Percentiles rank a stretch among this genome's conserved stretches.
These are phyloP conservation scores for Hirsutella rhossiliensis DNA, from an alignment of 2,329 filamentous ascomycete species.

Conservation along the genomic window DNA sequence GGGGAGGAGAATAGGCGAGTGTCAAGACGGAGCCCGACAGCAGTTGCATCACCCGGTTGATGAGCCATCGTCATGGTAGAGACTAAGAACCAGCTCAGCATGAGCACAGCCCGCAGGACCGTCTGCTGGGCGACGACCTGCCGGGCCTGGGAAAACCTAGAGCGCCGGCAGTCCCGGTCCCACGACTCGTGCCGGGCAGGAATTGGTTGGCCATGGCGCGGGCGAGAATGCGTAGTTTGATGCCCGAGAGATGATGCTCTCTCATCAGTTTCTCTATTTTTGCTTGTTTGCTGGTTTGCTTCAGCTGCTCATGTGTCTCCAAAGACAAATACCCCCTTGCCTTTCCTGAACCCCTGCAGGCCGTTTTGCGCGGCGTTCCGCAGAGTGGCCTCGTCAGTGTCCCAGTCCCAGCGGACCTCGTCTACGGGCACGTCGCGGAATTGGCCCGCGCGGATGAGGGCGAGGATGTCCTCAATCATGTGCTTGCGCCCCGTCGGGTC, in stretches of 20 bases:
- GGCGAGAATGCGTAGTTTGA: too few species aligned
- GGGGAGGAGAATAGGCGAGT: too few species aligned
- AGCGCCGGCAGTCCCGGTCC: too few species aligned
- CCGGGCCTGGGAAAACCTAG: too few species aligned
- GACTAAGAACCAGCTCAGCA: too few species aligned
- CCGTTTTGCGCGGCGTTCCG: conserved; percentile 70
- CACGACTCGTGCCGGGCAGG: too few species aligned
- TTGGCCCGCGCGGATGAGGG: conserved; percentile 59
- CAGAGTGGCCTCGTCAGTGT: conserved; percentile 59
- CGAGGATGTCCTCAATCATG: conserved; percentile 77
- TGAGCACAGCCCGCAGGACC: too few species aligned
- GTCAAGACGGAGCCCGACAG: too few species aligned
- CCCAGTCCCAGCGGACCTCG: conserved; percentile 71
- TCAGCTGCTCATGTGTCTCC: conserved; percentile 34
- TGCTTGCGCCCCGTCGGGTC: conserved; percentile 61
- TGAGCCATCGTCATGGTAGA: too few species aligned
- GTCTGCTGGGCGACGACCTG: too few species aligned
- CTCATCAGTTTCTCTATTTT: background rate
- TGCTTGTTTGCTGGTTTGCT: background rate
- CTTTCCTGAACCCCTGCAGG: conserved; percentile 69
- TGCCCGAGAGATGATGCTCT: background rate
- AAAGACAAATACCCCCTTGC: conserved; percentile 87
- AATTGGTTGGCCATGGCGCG: too few species aligned
- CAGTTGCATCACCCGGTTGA: too few species aligned
- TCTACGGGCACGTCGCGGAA: conserved; percentile 80